Evolutionary conservation across 73 alveolate genomes (phyloP).

Genomic region (Durusdinium trenchii): DNA sequence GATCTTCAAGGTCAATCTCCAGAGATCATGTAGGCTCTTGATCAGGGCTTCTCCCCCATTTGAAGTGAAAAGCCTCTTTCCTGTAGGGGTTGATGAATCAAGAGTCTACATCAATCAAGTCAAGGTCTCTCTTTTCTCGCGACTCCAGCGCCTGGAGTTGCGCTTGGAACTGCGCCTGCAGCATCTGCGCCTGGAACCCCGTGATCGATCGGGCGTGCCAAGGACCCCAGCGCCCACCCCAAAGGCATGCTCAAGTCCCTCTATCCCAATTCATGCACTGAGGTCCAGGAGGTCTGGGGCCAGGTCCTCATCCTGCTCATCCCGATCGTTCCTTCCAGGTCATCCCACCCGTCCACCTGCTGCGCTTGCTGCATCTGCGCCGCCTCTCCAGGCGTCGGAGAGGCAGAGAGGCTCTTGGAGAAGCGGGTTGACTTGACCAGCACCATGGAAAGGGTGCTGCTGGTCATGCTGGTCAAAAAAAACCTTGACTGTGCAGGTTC

Average conservation of each 20-base stretch:
- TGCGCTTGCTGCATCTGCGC: slow-evolving; percentile 95
- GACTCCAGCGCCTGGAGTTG: no score
- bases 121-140: no score
- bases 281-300: background rate
- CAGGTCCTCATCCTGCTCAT: background rate
- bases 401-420: background rate
- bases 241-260: background rate
- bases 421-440: background rate
- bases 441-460: background rate
- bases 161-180: slow-evolving; percentile 37
- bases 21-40: no score
- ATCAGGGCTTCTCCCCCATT: no score
- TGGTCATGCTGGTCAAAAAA: background rate
- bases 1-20: no score
- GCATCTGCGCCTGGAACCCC: slow-evolving; percentile 28
- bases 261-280: no score
- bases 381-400: background rate
- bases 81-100: background rate
- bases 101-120: no score
- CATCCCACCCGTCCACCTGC: slow-evolving; percentile 45
- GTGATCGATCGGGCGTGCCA: background rate
- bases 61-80: background rate
- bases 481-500: background rate
- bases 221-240: no score
- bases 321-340: background rate